Base-by-base conservation (phyloP, 108 stramenopile species). In the Skeletonema menzelii region DNA sequence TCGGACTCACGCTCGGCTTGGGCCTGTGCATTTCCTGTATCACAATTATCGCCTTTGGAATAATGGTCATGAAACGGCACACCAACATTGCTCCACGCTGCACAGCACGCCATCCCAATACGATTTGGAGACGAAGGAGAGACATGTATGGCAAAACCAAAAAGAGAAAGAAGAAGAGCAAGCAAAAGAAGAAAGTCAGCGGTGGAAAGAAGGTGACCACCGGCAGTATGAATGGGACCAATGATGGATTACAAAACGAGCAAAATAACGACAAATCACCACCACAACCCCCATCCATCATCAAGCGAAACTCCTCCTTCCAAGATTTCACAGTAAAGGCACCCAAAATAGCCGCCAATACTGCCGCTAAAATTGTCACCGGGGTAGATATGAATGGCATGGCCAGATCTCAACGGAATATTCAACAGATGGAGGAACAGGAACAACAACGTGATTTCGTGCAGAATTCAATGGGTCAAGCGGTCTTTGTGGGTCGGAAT, bases 21-120 rank as follows among this genome's bases (percentile, higher is more conserved):
- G 77, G 86, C 27, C 17, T 66, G 3, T 37, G 37, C 72, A 65
- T 82, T 13, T 62, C 65, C 27, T 4, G 53, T 5, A 24, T 83
- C 19, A 66, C 87, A n/a, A 65, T 88, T 26, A 24, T 70, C 11
- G 74, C 72, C 3, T 93, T 93, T 67, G 88, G 88, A 28, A 42
- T 74, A 10, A 89, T 88, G 6, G 74, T 90, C 3, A 42, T 59
- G 32, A 26, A 24, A 7, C 74, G 86, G 59, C 67, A 42, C 44
- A 63, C 73, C 24, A 78, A 86, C 49, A 65, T 93, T 30, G 92
- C 92, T 4, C 87, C 89, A 1, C 85, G 92, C 10, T 88, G 87
- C 67, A 80, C 86, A 24, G 89, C 86, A 0, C 65, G 92, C 5
- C 88, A 88, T 62, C 67, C 63, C 8, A 77, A 84, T 38, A 88